A percentile compares a stretch with the other conserved stretches of the same genome.
Conservation (phyloP, 371 early-diverging fungal genomes). For the Umbelopsis sp. region DNA sequence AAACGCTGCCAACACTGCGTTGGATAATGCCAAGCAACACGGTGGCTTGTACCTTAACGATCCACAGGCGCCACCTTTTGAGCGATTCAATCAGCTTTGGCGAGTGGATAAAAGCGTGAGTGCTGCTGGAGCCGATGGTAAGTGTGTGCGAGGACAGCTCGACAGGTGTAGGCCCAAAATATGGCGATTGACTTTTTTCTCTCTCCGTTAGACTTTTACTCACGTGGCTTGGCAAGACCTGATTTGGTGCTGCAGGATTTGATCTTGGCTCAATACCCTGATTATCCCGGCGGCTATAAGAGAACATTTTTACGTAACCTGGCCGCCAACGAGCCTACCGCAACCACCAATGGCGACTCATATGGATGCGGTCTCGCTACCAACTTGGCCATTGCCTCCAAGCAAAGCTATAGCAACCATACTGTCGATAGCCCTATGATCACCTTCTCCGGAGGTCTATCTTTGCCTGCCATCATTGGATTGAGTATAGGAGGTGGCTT, state of each 20-base stretch:
- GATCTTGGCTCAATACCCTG: conserved; percentile 39
- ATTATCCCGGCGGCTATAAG: conserved; percentile 26
- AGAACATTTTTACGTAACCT: conserved; percentile 35
- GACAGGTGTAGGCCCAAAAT: not conserved
- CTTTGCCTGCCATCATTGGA: conserved; percentile 29
- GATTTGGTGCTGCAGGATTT: conserved; percentile 37
- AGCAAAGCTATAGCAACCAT: conserved; percentile 20
- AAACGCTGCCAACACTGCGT: conserved; percentile 21
- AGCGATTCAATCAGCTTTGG: conserved; percentile 32
- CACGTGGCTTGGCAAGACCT: conserved; percentile 36
- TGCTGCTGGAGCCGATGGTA: conserved; percentile 29
- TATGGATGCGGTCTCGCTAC: conserved; percentile 29
- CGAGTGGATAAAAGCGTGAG: conserved; percentile 32
- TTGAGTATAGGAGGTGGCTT: conserved; percentile 29
- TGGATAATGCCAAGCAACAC: conserved; percentile 12
- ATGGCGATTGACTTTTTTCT: no score
- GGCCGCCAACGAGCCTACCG: conserved; percentile 22
- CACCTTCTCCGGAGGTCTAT: conserved; percentile 19
- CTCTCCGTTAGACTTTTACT: conserved; percentile 30
- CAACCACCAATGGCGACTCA: conserved; percentile 12
- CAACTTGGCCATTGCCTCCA: conserved; percentile 15
- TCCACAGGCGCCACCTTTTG: conserved; percentile 37
- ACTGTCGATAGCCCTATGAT: conserved; percentile 21
- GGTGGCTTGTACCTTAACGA: conserved; percentile 28
- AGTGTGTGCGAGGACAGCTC: not conserved